Conservation (phyloP, 2,329 filamentous ascomycete species). For the Alternaria metachromatica region DNA sequence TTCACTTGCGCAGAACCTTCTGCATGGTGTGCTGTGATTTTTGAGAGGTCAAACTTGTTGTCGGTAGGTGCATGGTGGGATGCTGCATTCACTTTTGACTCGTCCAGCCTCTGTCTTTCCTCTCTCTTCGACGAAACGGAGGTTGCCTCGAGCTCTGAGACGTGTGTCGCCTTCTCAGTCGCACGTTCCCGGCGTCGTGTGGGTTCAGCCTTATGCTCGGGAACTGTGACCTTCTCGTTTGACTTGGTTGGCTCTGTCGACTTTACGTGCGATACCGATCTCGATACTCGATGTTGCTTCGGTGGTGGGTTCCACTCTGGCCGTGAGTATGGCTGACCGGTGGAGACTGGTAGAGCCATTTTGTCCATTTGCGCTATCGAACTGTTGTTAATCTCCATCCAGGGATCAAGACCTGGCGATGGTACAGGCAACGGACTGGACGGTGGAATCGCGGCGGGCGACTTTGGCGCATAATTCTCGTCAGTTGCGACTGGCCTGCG, state of each 20-base stretch:
- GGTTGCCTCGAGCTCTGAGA: slow-evolving; percentile 11
- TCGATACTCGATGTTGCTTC: slow-evolving; percentile 27
- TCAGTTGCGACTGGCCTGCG: slow-evolving; percentile 26
- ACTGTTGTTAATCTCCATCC: slow-evolving; percentile 41
- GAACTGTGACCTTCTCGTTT: slow-evolving; percentile 1
- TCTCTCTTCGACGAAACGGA: slow-evolving; percentile 2
- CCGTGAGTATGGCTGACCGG: slow-evolving; percentile 34
- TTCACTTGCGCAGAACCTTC: slow-evolving; percentile 29
- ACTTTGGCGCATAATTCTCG: slow-evolving; percentile 31
- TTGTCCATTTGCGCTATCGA: slow-evolving; percentile 39
- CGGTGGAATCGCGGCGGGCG: slow-evolving; percentile 18
- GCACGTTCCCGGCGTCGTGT: not conserved
- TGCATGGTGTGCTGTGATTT: slow-evolving; percentile 32
- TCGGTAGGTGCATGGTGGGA: slow-evolving; percentile 16
- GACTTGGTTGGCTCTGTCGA: slow-evolving; percentile 7
- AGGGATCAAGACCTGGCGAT: slow-evolving; percentile 38
- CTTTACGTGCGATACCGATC: slow-evolving; percentile 19
- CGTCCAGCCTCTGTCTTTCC: not conserved
- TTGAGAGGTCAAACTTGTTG: slow-evolving; percentile 29
- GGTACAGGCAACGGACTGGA: slow-evolving; percentile 44
- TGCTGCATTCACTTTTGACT: not conserved
- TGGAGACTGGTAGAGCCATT: slow-evolving; percentile 42
- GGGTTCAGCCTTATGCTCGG: slow-evolving; percentile 4
- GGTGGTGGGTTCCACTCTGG: slow-evolving; percentile 30
- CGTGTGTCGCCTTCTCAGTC: slow-evolving; percentile 1